phyloP scores from a whole-genome alignment of 306 rosid genomes.

The Sechiopsis laciniata region DNA sequence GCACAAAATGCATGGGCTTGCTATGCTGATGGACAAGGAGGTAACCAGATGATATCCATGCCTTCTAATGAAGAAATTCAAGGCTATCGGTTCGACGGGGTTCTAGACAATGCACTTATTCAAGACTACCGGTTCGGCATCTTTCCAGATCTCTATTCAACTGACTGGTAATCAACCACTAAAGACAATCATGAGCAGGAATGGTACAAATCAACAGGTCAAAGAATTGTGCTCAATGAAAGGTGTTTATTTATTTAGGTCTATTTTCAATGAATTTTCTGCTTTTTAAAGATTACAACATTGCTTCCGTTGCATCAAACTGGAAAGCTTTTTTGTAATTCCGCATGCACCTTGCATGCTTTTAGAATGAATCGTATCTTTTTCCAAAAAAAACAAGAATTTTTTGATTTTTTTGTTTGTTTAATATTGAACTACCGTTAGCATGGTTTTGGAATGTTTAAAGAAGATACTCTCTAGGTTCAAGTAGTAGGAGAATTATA shows the following conservation, averaged over 20 bases:
- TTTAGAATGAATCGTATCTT: no score
- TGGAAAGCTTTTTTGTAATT: no score
- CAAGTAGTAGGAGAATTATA: background rate
- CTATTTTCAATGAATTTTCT: background rate
- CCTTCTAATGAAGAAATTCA: slow-evolving; percentile 1
- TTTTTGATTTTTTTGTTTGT: background rate
- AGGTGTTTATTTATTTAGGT: background rate
- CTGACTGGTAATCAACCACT: background rate
- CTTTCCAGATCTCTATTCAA: slow-evolving; percentile 5
- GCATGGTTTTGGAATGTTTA: background rate
- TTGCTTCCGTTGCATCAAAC: no score
- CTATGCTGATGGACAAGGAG: no score
- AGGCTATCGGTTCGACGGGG: slow-evolving; percentile 26
- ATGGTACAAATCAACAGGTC: background rate
- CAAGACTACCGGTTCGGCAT: slow-evolving; percentile 28
- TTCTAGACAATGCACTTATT: background rate
- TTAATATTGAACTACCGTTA: background rate
- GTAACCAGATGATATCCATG: slow-evolving; percentile 15
- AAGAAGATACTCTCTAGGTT: background rate
- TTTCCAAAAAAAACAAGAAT: no score
- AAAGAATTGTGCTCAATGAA: background rate
- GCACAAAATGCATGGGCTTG: slow-evolving; percentile 8
- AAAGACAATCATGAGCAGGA: background rate
- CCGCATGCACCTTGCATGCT: no score
- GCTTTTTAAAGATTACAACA: no score